Evolutionary conservation across 306 rosid species (phyloP).

Genomic region (Arachis stenosperma): DNA sequence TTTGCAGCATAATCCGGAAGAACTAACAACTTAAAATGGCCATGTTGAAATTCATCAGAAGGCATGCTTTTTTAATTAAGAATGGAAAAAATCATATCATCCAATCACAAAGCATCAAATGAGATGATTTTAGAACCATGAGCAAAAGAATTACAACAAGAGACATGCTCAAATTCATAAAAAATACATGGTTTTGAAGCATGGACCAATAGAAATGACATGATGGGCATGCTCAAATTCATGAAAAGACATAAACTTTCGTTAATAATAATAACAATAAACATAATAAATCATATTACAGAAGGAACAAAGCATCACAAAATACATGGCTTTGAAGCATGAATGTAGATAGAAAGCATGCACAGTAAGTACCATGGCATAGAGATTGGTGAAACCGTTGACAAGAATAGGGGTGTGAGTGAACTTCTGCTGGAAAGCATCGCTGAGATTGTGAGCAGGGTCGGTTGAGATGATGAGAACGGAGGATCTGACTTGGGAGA

Average conservation of each 20-base stretch:
- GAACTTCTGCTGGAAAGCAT: constrained; percentile 94
- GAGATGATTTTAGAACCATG: background rate
- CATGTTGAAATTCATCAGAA: constrained; percentile 22
- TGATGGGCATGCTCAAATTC: background rate
- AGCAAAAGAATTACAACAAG: constrained; percentile 3
- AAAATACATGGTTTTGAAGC: background rate
- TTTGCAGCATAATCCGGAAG: background rate
- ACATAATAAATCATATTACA: background rate
- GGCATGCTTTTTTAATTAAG: background rate
- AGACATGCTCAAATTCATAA: constrained; percentile 25
- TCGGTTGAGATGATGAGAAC: constrained; percentile 97
- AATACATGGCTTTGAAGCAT: background rate
- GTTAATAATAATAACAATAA: no score
- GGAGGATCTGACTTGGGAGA: constrained; percentile 77
- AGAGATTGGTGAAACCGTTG: constrained; percentile 88
- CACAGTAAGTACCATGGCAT: constrained; percentile 67
- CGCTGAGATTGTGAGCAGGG: constrained; percentile 99
- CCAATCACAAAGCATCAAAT: background rate
- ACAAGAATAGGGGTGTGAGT: constrained; percentile 89
- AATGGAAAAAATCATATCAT: no score
- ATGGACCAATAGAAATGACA: background rate
- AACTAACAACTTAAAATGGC: background rate
- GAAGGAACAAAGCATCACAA: no score
- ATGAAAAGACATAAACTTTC: background rate
- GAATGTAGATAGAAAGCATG: background rate